phyloP scores from a whole-genome alignment of 257 asterid species.

The Solanum paucissectum region DNA sequence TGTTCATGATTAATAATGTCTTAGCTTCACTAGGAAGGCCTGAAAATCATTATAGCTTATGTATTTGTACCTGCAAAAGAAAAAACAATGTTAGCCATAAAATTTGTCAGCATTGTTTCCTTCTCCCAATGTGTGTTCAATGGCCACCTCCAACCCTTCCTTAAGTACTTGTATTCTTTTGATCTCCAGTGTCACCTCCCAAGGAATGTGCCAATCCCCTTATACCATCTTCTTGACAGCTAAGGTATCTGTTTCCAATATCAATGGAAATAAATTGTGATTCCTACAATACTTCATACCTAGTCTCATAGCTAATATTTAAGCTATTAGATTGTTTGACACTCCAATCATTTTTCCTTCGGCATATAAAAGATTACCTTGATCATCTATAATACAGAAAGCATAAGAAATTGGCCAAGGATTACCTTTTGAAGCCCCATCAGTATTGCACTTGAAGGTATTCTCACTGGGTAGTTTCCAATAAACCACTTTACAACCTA shows the following conservation, averaged over 20 bases:
- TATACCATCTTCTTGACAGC: background rate
- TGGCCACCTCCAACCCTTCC: too few species aligned
- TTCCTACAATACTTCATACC: background rate
- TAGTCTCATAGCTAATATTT: background rate
- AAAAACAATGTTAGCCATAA: too few species aligned
- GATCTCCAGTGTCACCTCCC: too few species aligned
- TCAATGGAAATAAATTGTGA: background rate
- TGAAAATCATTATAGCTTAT: too few species aligned
- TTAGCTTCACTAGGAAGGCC: too few species aligned
- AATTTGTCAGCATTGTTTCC: too few species aligned
- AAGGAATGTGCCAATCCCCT: background rate
- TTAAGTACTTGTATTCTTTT: too few species aligned
- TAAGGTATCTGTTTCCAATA: background rate
- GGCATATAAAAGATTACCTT: too few species aligned
- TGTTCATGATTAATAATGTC: too few species aligned
- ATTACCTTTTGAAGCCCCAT: background rate
- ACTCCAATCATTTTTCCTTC: background rate
- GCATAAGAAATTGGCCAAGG: background rate
- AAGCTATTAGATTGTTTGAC: background rate
- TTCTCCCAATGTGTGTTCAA: too few species aligned
- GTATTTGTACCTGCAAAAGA: too few species aligned
- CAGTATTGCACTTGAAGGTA: background rate
- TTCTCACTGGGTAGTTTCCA: background rate
- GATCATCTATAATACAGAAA: background rate
- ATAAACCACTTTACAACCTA: background rate